phyloP scores from a whole-genome alignment of 805 yeast species.

The Metschnikowia henanensis region DNA sequence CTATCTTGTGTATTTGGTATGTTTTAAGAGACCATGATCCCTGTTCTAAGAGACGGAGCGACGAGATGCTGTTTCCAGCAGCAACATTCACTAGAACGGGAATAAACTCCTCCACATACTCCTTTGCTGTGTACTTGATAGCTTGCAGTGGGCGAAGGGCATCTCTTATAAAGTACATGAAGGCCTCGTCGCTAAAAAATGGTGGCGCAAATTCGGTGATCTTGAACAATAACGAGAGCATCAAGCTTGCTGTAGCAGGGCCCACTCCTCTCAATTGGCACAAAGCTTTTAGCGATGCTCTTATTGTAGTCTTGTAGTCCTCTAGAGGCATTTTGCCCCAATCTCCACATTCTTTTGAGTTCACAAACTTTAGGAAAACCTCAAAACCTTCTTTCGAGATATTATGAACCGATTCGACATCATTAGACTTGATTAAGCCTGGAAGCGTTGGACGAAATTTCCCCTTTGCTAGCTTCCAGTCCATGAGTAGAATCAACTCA shows the following conservation, averaged over 20 bases:
- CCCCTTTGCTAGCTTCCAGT: conserved; percentile 46
- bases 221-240: conserved; percentile 34
- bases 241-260: conserved; percentile 49
- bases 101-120: conserved; percentile 39
- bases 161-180: conserved; percentile 33
- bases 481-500: conserved; percentile 44
- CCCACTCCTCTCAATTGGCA: conserved; percentile 48
- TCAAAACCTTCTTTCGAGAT: conserved; percentile 30
- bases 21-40: conserved; percentile 41
- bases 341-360: conserved; percentile 1
- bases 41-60: conserved; percentile 23
- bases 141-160: conserved; percentile 24
- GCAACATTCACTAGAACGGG: conserved; percentile 12
- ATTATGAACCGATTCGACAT: conserved; percentile 25
- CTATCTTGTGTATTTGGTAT: conserved; percentile 26
- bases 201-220: conserved; percentile 36
- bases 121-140: conserved; percentile 43
- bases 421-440: conserved; percentile 41
- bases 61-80: background rate
- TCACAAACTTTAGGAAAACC: conserved; percentile 11
- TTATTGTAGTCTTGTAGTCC: conserved; percentile 22
- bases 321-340: conserved; percentile 7
- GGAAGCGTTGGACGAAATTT: conserved; percentile 46
- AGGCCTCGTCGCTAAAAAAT: conserved; percentile 51
- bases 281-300: conserved; percentile 27